These are phyloP conservation scores for Aspergillus jensenii DNA, from an alignment of 2,329 filamentous ascomycete genomes.

Conservation along the genomic window DNA sequence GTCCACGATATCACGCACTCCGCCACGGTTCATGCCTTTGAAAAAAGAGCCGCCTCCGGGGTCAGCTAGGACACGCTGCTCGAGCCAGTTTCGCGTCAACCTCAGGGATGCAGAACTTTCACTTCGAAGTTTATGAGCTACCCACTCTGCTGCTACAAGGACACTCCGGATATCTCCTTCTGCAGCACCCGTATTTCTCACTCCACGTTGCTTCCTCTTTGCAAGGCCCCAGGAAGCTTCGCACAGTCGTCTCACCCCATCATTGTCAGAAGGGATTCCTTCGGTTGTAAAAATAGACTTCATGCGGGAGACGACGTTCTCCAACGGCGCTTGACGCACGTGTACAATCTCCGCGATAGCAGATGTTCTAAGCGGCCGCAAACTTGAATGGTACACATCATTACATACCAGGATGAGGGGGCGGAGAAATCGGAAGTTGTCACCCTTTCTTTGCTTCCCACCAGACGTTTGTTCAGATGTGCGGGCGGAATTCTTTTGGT, in stretches of 20 bases:
- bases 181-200: slow-evolving; percentile 44
- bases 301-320: slow-evolving; percentile 78
- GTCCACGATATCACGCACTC: slow-evolving; percentile 64
- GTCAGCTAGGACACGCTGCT: slow-evolving; percentile 55
- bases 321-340: slow-evolving; percentile 82
- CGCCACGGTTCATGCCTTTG: slow-evolving; percentile 62
- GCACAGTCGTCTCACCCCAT: slow-evolving; percentile 74
- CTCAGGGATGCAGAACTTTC: slow-evolving; percentile 38
- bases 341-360: slow-evolving; percentile 85
- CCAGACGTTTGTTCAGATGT: slow-evolving; percentile 25
- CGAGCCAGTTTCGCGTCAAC: slow-evolving; percentile 61
- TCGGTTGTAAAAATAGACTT: slow-evolving; percentile 86
- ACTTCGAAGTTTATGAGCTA: slow-evolving; percentile 59
- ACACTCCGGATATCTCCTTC: slow-evolving; percentile 63
- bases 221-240: slow-evolving; percentile 66
- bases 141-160: slow-evolving; percentile 65
- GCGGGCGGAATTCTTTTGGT: slow-evolving; percentile 71
- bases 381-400: slow-evolving; percentile 88
- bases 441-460: slow-evolving; percentile 64
- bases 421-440: slow-evolving; percentile 82
- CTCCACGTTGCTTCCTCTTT: slow-evolving; percentile 53
- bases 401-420: slow-evolving; percentile 96
- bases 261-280: slow-evolving; percentile 81
- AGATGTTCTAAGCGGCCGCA: slow-evolving; percentile 83
- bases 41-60: slow-evolving; percentile 54